Base-by-base conservation (phyloP, 176 grass and related monocot genomes). In the Dactylis glomerata region DNA sequence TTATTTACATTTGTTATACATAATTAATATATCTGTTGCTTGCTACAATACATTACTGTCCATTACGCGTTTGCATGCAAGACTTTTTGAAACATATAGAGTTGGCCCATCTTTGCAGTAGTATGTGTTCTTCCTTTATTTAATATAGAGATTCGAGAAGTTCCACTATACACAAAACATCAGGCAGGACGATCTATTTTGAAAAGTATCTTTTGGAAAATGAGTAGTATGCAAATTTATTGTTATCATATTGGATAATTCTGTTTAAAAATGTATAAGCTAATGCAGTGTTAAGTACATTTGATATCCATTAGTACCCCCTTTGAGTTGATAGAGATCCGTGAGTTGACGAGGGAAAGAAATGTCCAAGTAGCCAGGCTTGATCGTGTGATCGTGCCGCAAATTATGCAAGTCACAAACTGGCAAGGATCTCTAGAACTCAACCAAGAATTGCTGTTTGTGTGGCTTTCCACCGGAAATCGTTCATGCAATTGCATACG, bases 271-370 rank as follows among this genome's bases (percentile, higher is more conserved):
- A 3, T 67, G 22, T 42, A 11, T 23, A 44, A 32, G 55, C 31
- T 10, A 71, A 26, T 27, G 20, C 14, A 37, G 33, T 38, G 9
- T 41, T 74, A 81, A 68, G 23, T 49, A 34, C 23, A 19, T 56
- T 31, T 34, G 15, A 37, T 40, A 37, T 66, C 45, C 23, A 27
- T 44, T 66, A 63, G 33, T 88, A 54, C 76, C 75, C 84, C 64
- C 17, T 42, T 65, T 59, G 22, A 30, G 81, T 55, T n/a, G 6
- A n/a, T 77, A 82, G 17, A 89, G 50, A 42, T 42, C 41, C 41
- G 8, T 8, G 41, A 42, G 41, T 42, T 42, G 41, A 42, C 10
- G 41, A 42, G 41, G 41, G 40, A 10, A 41, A 9, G 40, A 41
- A 41, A 41, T 41, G 5, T 41, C 40, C 40, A 41, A 41, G 7